Evolutionary conservation across 169 alveolate genomes (phyloP), one percentile per base, ranked within the genome.

Genomic region (Plasmodium billcollinsi): DNA sequence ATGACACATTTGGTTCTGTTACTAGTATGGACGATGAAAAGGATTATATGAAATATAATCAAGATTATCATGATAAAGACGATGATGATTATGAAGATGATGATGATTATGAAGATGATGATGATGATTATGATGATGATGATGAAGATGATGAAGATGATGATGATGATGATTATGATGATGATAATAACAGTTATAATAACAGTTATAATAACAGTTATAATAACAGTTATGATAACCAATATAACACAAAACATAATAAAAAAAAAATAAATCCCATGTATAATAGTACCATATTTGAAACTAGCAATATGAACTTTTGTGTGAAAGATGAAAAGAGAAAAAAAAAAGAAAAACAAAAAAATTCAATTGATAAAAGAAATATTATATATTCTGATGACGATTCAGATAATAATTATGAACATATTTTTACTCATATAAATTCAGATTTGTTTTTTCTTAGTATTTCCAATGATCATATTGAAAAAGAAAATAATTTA

Each of bases 371-470:
- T 39, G 29, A 62, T 54, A 62, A 47, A 67, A 21, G 71, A 54
- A 83, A 83, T 69, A 20, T 62, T 47, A 83, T 83, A 8, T 69
- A 69, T 73, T 83, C 91, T 4, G 91, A 83, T 69, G 83, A 69
- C 3, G 91, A 83, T 56, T 83, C 91, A 49, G 91, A 83, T 26
- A 83, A 83, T 59, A 50, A 83, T 72, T 83, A 83, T 50, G 91
- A 83, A 83, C 62, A 83, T 58, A 29, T 83, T 7, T 83, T 83
- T 18, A 83, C 91, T 12, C 91, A 83, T 43, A 83, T 83, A 43
- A 83, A 83, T 39, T 83, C 91, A 15, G 59, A 69, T 8, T 72
- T 83, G 5, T 73, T 69, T 62, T 83, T 83, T 69, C 43, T 83
- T 61, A 83, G 91, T 39, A 73, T 83, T 3, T 83, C 91, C n/a